phyloP scores from a whole-genome alignment of 129 eudicot species.

The Centella asiatica region DNA sequence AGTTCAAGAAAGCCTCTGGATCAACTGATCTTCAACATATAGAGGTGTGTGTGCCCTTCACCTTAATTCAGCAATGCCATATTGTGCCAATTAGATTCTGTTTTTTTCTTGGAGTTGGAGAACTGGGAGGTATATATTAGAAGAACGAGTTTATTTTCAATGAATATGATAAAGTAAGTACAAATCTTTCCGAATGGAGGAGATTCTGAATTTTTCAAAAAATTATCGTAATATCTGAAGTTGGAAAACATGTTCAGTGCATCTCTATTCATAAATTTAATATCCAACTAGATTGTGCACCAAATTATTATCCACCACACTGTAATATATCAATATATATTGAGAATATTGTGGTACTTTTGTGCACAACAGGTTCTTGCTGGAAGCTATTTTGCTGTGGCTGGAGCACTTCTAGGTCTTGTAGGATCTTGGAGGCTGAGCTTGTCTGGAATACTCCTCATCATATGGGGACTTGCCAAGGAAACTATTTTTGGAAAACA shows the following conservation, averaged over 20 bases:
- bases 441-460: conserved; percentile 32
- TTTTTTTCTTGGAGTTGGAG: too few species aligned
- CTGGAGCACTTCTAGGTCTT: conserved; percentile 35
- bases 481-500: conserved; percentile 11
- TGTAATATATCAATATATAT: not conserved
- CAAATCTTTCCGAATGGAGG: not conserved
- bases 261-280: not conserved
- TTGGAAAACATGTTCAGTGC: not conserved
- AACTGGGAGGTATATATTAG: too few species aligned
- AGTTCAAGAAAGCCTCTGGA: conserved; percentile 12
- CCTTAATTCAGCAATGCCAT: not conserved
- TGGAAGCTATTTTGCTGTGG: conserved; percentile 44
- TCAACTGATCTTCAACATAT: conserved; percentile 26
- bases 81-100: not conserved
- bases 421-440: conserved; percentile 28
- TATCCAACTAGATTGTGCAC: not conserved
- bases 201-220: not conserved
- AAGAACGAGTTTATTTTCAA: not conserved
- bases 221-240: not conserved
- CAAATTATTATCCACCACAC: not conserved
- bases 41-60: conserved; percentile 29
- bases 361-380: conserved; percentile 33
- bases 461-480: conserved; percentile 29
- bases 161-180: not conserved
- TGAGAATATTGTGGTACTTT: not conserved